A percentile compares a stretch with the other conserved stretches of the same genome.
Conservation (phyloP, 208 protist species). For the Kentomonas sorsogonicus region DNA sequence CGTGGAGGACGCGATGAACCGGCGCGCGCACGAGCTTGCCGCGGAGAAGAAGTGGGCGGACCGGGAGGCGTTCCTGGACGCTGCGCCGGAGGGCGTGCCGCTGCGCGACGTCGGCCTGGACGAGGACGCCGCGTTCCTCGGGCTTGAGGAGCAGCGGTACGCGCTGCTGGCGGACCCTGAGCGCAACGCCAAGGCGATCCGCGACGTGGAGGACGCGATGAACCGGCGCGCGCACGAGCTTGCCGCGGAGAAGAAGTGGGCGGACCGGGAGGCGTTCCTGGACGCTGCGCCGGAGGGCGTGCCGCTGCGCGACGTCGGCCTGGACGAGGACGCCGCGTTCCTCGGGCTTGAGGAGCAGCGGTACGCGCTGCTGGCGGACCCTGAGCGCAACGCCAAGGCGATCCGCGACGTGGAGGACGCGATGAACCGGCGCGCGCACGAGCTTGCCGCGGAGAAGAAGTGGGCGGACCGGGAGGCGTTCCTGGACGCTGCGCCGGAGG, state of each 20-base stretch:
- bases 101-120: background rate
- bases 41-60: background rate
- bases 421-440: slow-evolving; percentile 41
- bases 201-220: background rate
- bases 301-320: background rate
- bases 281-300: background rate
- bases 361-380: background rate
- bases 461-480: slow-evolving; percentile 25
- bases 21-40: background rate
- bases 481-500: slow-evolving; percentile 34
- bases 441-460: slow-evolving; percentile 35
- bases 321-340: background rate
- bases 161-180: background rate
- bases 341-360: background rate
- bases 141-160: background rate
- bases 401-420: slow-evolving; percentile 15
- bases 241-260: background rate
- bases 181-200: background rate
- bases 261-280: background rate
- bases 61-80: background rate
- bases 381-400: background rate
- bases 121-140: background rate
- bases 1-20: background rate
- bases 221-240: background rate
- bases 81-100: background rate